Conservation (phyloP, 768 basidiomycete genomes). For the Collybiopsis luxurians region DNA sequence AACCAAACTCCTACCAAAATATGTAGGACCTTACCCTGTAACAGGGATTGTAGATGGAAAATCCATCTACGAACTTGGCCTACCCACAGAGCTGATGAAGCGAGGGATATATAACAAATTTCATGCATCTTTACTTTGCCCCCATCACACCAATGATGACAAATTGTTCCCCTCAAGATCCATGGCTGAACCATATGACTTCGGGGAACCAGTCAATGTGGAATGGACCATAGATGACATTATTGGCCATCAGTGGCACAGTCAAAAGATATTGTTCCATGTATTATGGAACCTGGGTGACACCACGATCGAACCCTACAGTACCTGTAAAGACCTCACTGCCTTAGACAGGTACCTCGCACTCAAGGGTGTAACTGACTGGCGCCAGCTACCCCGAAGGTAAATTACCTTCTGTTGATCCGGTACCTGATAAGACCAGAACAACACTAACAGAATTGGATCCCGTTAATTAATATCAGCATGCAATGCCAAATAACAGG, state of each 20-base stretch:
- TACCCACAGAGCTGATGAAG: constrained; percentile 12
- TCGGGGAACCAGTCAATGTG: constrained; percentile 5
- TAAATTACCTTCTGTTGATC: no score
- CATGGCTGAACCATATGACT: constrained; percentile 6
- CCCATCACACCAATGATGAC: constrained; percentile 10
- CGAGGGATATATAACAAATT: constrained; percentile 12
- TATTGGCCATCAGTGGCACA: constrained; percentile 10
- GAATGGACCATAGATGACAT: constrained; percentile 13
- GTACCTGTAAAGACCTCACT: constrained; percentile 5
- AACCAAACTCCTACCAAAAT: no score
- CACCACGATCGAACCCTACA: constrained; percentile 12
- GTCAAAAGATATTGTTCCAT: constrained; percentile 1
- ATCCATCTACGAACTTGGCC: constrained; percentile 19
- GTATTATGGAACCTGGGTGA: constrained; percentile 14
- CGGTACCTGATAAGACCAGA: no score
- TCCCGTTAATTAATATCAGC: no score
- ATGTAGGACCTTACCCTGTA: no score
- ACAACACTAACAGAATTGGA: no score
- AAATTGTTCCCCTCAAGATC: constrained; percentile 12
- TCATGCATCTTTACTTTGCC: constrained; percentile 9
- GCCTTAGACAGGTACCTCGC: constrained; percentile 15
- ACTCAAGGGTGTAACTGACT: no score
- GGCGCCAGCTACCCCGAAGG: no score
- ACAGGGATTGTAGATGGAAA: not conserved
- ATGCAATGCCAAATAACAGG: no score